Percentiles rank a stretch among this genome's conserved stretches.
Evolutionary conservation across 495 filamentous ascomycete genomes (phyloP).

Genomic region (Hypoxylon intermedium): DNA sequence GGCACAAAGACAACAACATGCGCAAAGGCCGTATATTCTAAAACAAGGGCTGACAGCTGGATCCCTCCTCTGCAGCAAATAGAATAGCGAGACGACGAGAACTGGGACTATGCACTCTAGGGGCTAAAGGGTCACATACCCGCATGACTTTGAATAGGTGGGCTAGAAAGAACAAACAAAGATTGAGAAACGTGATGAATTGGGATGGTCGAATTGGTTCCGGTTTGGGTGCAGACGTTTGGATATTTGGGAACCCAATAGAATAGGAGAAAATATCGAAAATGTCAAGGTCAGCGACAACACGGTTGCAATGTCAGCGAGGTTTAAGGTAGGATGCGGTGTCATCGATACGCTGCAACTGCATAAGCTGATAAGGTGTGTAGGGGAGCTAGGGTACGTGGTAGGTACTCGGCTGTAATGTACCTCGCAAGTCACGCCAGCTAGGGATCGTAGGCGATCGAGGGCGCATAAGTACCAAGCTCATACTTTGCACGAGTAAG

Average conservation of each 20-base stretch:
- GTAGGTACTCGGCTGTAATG: not conserved
- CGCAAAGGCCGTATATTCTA: constrained; percentile 19
- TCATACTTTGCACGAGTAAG: constrained; percentile 30
- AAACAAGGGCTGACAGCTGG: constrained; percentile 35
- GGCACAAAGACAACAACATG: constrained; percentile 22
- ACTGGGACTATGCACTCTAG: constrained; percentile 6
- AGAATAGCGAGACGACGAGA: constrained; percentile 8
- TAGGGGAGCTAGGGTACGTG: not conserved
- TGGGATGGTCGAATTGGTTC: not conserved
- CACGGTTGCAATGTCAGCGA: not conserved
- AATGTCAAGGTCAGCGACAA: not conserved
- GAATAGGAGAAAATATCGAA: not conserved
- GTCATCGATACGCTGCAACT: constrained; percentile 21
- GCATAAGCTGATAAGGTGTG: no score
- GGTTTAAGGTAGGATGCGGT: constrained; percentile 16
- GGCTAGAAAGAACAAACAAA: not conserved
- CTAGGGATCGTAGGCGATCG: not conserved
- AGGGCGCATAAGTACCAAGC: constrained; percentile 6
- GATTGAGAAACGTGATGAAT: not conserved
- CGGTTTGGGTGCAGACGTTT: not conserved
- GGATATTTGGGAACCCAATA: not conserved
- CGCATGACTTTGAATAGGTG: not conserved
- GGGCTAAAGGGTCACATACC: constrained; percentile 8
- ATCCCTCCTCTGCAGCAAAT: constrained; percentile 31
- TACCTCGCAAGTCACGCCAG: constrained; percentile 13